A percentile compares a stretch with the other conserved stretches of the same genome.
Evolutionary conservation across 1,139 yeast genomes (phyloP).

Genomic region (Sugiyamaella sp.): DNA sequence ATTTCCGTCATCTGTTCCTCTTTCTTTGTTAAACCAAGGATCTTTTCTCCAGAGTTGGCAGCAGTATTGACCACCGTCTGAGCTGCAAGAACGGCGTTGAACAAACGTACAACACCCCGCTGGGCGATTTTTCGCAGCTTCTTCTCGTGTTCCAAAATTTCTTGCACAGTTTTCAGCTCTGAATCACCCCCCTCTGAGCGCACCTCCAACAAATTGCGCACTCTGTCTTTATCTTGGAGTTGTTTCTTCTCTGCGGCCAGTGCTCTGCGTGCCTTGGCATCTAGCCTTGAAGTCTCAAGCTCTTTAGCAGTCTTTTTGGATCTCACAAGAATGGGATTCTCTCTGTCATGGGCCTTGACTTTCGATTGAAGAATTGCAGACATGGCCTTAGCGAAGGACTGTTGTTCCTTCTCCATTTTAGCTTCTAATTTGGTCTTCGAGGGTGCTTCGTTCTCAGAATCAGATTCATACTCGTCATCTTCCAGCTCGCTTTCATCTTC

Average conservation of each 20-base stretch:
- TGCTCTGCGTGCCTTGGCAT: constrained; percentile 77
- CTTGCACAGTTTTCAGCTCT: constrained; percentile 26
- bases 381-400: constrained; percentile 78
- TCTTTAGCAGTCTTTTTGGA: constrained; percentile 68
- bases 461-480: constrained; percentile 24
- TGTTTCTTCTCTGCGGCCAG: constrained; percentile 72
- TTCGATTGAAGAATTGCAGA: constrained; percentile 82
- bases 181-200: constrained; percentile 51
- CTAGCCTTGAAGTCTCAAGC: constrained; percentile 79
- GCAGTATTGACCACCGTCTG: constrained; percentile 55
- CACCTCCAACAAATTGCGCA: constrained; percentile 65
- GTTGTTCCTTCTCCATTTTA: constrained; percentile 59
- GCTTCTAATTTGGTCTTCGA: constrained; percentile 26
- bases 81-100: constrained; percentile 86
- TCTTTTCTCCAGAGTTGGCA: constrained; percentile 39
- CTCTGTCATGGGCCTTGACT: constrained; percentile 83
- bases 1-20: constrained; percentile 71
- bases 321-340: constrained; percentile 83
- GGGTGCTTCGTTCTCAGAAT: constrained; percentile 24
- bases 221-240: constrained; percentile 66
- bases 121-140: constrained; percentile 83
- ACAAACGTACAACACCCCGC: constrained; percentile 87
- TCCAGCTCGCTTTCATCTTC: constrained; percentile 26
- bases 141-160: constrained; percentile 68
- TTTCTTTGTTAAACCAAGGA: constrained; percentile 43